These are phyloP conservation scores for Verticillium klebahnii DNA, from an alignment of 2,329 filamentous ascomycete species.

Conservation along the genomic window DNA sequence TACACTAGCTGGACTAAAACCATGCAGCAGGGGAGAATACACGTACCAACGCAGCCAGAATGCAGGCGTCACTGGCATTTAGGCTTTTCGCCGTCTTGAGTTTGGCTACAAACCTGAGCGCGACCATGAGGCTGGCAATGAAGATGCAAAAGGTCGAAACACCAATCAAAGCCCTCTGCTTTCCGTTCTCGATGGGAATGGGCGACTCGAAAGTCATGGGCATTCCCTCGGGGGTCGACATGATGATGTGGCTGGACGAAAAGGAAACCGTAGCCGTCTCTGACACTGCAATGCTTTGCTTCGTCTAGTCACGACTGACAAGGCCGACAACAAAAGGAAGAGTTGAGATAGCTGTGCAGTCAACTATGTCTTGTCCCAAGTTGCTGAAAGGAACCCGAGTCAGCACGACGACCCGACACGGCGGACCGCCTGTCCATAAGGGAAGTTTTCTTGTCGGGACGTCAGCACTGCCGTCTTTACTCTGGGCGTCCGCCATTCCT, in stretches of 20 bases:
- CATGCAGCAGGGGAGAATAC: too few species aligned
- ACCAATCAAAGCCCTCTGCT: constrained; percentile 4
- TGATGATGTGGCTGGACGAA: neutral
- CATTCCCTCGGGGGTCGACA: neutral
- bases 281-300: too few species aligned
- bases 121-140: constrained; percentile 4
- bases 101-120: constrained; percentile 1
- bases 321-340: too few species aligned
- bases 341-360: too few species aligned
- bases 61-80: constrained; percentile 6
- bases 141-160: constrained; percentile 4
- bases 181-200: constrained; percentile 6
- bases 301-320: too few species aligned
- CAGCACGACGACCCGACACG: too few species aligned
- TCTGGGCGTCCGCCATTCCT: too few species aligned
- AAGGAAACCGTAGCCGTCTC: neutral
- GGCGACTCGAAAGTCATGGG: constrained; percentile 3
- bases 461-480: too few species aligned
- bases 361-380: too few species aligned
- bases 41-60: constrained; percentile 5
- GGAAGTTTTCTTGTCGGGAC: too few species aligned
- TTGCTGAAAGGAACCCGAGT: too few species aligned
- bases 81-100: neutral
- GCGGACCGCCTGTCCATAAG: too few species aligned
- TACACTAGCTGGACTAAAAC: neutral